These are phyloP conservation scores for Angomonas ambiguus DNA, from an alignment of 208 protist species.

Conservation along the genomic window DNA sequence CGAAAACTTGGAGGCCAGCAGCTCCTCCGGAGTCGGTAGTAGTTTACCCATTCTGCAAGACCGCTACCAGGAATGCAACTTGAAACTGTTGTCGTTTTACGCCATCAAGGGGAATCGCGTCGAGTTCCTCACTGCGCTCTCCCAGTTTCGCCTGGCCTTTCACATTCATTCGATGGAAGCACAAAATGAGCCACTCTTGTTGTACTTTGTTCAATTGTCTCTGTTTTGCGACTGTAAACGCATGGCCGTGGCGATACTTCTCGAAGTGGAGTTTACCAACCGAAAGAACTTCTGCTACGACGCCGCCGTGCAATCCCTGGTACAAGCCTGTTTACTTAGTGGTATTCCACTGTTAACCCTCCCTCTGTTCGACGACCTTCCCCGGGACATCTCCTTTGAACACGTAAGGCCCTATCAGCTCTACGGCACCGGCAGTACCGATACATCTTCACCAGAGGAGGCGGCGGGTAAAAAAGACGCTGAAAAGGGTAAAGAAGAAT, in stretches of 20 bases:
- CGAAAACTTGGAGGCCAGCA: not conserved
- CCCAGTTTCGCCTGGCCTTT: conserved; percentile 22
- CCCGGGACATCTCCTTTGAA: conserved; percentile 18
- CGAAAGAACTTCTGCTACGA: conserved; percentile 18
- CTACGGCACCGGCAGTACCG: not conserved
- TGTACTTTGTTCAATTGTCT: conserved; percentile 45
- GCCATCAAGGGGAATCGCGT: conserved; percentile 18
- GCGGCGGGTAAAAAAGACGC: not conserved
- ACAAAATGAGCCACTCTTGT: conserved; percentile 26
- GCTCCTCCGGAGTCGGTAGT: not conserved
- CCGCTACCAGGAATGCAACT: conserved; percentile 42
- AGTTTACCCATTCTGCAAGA: conserved; percentile 29
- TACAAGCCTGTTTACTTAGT: conserved; percentile 30
- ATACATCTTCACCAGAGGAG: too few relatives aligned
- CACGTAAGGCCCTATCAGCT: not conserved
- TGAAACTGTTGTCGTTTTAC: conserved; percentile 48
- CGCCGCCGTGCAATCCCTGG: conserved; percentile 21
- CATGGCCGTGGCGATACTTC: conserved; percentile 41
- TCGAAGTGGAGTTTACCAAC: conserved; percentile 29
- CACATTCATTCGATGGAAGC: conserved; percentile 20
- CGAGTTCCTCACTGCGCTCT: conserved; percentile 31
- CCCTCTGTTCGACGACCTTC: conserved; percentile 4
- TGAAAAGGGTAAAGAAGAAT: not conserved
- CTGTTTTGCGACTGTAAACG: conserved; percentile 48
- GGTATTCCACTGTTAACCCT: conserved; percentile 27